These are phyloP conservation scores for Diaporthe sp. DNA, from an alignment of 2,329 filamentous ascomycete genomes.

Conservation along the genomic window DNA sequence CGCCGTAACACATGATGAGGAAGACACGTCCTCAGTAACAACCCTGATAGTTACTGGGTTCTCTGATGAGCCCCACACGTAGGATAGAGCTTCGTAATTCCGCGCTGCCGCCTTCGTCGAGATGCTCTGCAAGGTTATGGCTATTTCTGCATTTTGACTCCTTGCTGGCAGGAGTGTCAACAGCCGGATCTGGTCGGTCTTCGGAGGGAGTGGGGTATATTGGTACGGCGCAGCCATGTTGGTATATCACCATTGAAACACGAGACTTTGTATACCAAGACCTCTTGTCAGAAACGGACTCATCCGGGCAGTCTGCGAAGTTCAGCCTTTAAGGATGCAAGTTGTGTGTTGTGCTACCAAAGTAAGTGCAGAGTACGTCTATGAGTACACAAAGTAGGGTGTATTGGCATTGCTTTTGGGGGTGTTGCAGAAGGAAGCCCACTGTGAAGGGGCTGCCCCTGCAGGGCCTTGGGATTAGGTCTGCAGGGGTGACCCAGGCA, in stretches of 20 bases:
- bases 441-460: too few species aligned
- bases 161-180: constrained; percentile 8
- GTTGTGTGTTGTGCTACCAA: not conserved
- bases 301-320: not conserved
- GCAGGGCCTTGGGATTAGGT: too few species aligned
- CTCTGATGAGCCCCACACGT: constrained; percentile 6
- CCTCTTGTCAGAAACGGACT: not conserved
- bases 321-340: not conserved
- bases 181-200: constrained; percentile 8
- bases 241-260: not conserved
- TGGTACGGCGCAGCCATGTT: not conserved
- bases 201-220: not conserved
- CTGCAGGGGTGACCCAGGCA: too few species aligned
- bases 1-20: not conserved
- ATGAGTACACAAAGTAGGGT: too few species aligned
- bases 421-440: too few species aligned
- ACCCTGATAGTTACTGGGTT: not conserved
- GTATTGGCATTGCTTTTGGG: too few species aligned
- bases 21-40: not conserved
- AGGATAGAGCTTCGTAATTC: constrained; percentile 18
- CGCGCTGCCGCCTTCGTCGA: not conserved
- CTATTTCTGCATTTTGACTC: not conserved
- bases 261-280: not conserved
- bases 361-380: too few species aligned
- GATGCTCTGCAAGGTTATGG: not conserved